Conservation (phyloP, 2,329 filamentous ascomycete species). For the Aspergillus carbonarius region DNA sequence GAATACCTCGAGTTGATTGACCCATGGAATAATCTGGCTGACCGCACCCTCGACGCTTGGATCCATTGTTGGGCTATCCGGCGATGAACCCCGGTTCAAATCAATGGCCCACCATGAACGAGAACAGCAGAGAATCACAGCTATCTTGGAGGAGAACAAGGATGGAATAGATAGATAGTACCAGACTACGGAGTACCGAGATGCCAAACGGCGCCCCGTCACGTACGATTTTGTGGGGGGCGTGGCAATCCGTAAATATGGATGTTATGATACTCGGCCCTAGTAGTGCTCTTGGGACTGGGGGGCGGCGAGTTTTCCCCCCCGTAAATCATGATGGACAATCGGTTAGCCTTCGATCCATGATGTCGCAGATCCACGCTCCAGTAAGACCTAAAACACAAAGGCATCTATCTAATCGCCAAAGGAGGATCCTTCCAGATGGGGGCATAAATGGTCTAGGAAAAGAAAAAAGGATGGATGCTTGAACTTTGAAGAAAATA, state of each 20-base stretch:
- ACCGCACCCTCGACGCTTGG: slow-evolving; percentile 6
- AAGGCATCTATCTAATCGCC: not conserved
- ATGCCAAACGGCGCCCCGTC: slow-evolving; percentile 7
- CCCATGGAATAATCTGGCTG: slow-evolving; percentile 15
- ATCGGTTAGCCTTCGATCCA: not conserved
- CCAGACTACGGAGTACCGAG: not conserved
- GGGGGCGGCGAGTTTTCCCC: slow-evolving; percentile 4
- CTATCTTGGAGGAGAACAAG: not conserved
- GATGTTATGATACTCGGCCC: slow-evolving; percentile 10
- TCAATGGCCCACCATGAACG: slow-evolving; percentile 1
- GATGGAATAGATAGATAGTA: not conserved
- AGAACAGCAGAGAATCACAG: slow-evolving; percentile 5
- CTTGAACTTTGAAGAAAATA: not conserved
- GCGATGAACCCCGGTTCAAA: slow-evolving; percentile 15
- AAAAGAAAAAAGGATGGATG: not conserved
- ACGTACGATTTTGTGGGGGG: slow-evolving; percentile 15
- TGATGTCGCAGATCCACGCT: not conserved
- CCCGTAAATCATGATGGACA: not conserved
- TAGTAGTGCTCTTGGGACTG: not conserved
- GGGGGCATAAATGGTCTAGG: not conserved
- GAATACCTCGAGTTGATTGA: slow-evolving; percentile 7
- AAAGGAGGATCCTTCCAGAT: not conserved
- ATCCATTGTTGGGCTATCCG: slow-evolving; percentile 11
- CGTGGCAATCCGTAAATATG: slow-evolving; percentile 17
- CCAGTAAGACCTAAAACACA: not conserved